Evolutionary conservation across 257 asterid species (phyloP).

Genomic region (Rauvolfia tetraphylla): DNA sequence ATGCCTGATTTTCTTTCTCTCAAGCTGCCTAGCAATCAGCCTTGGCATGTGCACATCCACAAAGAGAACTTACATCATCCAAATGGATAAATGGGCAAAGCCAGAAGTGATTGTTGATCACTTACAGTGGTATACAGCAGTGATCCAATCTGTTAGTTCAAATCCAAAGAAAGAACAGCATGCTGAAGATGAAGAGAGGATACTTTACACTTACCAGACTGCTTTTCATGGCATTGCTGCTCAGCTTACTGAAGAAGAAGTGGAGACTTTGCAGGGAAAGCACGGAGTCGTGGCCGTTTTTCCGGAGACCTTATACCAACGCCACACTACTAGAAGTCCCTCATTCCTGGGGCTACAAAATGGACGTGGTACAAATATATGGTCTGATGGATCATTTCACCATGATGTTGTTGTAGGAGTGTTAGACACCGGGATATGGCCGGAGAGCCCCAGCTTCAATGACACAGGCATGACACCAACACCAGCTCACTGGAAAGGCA

Average conservation of each 20-base stretch:
- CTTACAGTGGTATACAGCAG: constrained; percentile 61
- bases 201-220: constrained; percentile 62
- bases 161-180: constrained; percentile 3
- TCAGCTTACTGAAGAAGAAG: constrained; percentile 51
- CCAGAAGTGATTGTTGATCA: constrained; percentile 66
- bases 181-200: constrained; percentile 33
- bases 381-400: constrained; percentile 27
- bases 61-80: constrained; percentile 59
- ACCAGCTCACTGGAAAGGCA: constrained; percentile 75
- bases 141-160: constrained; percentile 43
- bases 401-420: constrained; percentile 74
- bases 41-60: constrained; percentile 15
- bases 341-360: constrained; percentile 66
- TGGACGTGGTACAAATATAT: constrained; percentile 29
- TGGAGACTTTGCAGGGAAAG: constrained; percentile 25
- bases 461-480: constrained; percentile 52
- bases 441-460: constrained; percentile 88
- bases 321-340: constrained; percentile 93
- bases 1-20: constrained; percentile 34
- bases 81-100: constrained; percentile 65
- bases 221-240: constrained; percentile 92
- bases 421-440: constrained; percentile 91
- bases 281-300: constrained; percentile 55
- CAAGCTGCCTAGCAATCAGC: constrained; percentile 17
- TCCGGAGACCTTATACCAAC: constrained; percentile 59